Conservation (phyloP, 495 filamentous ascomycete species). For the Aspergillus heteromorphus region DNA sequence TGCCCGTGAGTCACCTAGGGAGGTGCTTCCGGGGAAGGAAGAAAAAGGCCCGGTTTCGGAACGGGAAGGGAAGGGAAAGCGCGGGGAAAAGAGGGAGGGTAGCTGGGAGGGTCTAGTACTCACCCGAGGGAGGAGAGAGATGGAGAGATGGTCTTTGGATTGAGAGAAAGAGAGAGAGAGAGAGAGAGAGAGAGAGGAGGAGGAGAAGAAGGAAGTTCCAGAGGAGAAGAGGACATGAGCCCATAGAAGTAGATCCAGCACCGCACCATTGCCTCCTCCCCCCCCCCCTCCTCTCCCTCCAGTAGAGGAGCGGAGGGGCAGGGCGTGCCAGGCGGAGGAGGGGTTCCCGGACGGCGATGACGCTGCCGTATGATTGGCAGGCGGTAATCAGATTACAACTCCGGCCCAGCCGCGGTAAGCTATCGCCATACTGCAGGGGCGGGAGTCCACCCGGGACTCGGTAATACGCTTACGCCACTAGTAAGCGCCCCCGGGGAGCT, state of each 20-base stretch:
- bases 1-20: slow-evolving; percentile 13
- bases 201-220: slow-evolving; percentile 3
- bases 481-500: background rate
- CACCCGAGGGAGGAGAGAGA: background rate
- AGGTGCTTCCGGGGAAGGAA: slow-evolving; percentile 19
- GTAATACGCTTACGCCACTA: background rate
- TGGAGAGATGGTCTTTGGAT: background rate
- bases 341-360: background rate
- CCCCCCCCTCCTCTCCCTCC: background rate
- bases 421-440: background rate
- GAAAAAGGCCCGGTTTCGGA: slow-evolving; percentile 25
- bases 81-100: slow-evolving; percentile 13
- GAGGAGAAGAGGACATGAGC: slow-evolving; percentile 1
- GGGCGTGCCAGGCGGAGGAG: slow-evolving; percentile 2
- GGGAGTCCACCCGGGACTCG: background rate
- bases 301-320: background rate
- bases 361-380: slow-evolving; percentile 1
- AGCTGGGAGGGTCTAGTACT: background rate
- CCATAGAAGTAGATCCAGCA: background rate
- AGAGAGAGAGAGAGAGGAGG: background rate
- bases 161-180: background rate
- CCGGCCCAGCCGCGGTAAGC: background rate
- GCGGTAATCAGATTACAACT: background rate
- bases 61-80: slow-evolving; percentile 16
- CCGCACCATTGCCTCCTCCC: background rate